These are phyloP conservation scores for Xylaria sp. DNA, from an alignment of 2,329 filamentous ascomycete species.

Conservation along the genomic window DNA sequence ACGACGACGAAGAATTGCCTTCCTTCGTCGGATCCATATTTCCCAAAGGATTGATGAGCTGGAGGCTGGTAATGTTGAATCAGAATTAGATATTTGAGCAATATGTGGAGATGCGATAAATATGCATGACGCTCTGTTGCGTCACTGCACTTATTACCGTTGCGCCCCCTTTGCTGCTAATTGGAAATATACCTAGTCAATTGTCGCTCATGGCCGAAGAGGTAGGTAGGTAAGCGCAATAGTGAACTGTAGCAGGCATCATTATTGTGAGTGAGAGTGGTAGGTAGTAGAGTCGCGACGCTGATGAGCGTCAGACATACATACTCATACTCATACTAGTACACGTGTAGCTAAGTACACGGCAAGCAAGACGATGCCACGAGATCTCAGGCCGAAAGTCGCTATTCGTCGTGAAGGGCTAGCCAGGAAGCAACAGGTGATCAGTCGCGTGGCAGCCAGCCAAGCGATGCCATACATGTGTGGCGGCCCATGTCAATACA, in stretches of 20 bases:
- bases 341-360: not conserved
- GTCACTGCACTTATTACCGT: constrained; percentile 33
- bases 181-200: constrained; percentile 8
- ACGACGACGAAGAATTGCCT: constrained; percentile 27
- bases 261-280: constrained; percentile 11
- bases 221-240: not conserved
- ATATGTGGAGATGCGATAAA: constrained; percentile 37
- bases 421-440: constrained; percentile 36
- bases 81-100: constrained; percentile 30
- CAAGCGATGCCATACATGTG: constrained; percentile 34
- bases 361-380: not conserved
- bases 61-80: constrained; percentile 31
- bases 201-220: constrained; percentile 9
- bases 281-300: not conserved
- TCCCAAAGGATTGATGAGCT: constrained; percentile 36
- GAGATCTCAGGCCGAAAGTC: constrained; percentile 1
- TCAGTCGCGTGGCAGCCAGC: constrained; percentile 40
- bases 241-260: not conserved
- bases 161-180: constrained; percentile 24
- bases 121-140: constrained; percentile 39
- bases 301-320: no score
- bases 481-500: constrained; percentile 28
- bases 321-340: not conserved
- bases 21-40: constrained; percentile 30
- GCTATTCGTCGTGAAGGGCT: constrained; percentile 22